Conservation (phyloP, 2,329 filamentous ascomycete species). For the Xylariaceae sp. region DNA sequence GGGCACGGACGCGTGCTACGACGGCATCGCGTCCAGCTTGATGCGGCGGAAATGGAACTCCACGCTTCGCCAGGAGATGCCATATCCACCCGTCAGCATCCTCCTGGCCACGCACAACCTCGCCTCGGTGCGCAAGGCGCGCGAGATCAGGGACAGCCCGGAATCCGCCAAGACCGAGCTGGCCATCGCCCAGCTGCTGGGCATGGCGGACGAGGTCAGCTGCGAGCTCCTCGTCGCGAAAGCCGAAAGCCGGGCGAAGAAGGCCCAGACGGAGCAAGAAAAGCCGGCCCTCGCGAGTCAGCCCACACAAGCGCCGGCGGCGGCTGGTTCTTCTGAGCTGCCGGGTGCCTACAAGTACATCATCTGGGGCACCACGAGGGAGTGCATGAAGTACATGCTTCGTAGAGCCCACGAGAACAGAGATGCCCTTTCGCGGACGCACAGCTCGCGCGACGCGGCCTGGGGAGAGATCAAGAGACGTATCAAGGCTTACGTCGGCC, state of each 20-base stretch:
- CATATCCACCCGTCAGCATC: slow-evolving; percentile 55
- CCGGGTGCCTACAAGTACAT: slow-evolving; percentile 58
- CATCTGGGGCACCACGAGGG: slow-evolving; percentile 64
- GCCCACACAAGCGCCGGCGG: neutral
- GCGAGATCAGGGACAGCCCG: slow-evolving; percentile 43
- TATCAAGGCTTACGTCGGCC: slow-evolving; percentile 36
- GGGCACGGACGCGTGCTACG: slow-evolving; percentile 67
- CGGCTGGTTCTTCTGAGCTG: slow-evolving; percentile 9
- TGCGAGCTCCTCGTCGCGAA: slow-evolving; percentile 46
- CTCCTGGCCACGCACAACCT: slow-evolving; percentile 82
- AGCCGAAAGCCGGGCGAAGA: slow-evolving; percentile 1
- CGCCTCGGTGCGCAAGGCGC: slow-evolving; percentile 58
- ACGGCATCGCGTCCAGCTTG: slow-evolving; percentile 63
- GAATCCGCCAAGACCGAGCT: slow-evolving; percentile 39
- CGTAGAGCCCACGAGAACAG: slow-evolving; percentile 69
- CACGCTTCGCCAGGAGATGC: slow-evolving; percentile 39
- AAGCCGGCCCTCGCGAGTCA: neutral
- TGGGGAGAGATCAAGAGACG: slow-evolving; percentile 55
- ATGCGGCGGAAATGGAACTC: slow-evolving; percentile 58
- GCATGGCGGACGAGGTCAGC: slow-evolving; percentile 93
- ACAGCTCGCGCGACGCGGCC: slow-evolving; percentile 57
- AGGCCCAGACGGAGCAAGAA: neutral
- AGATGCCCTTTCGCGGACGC: slow-evolving; percentile 61
- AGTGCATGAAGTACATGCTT: slow-evolving; percentile 83
- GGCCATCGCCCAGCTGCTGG: slow-evolving; percentile 76